These are phyloP conservation scores for Ceratocystis cacaofunesta DNA, from an alignment of 2,329 filamentous ascomycete genomes.

Conservation along the genomic window DNA sequence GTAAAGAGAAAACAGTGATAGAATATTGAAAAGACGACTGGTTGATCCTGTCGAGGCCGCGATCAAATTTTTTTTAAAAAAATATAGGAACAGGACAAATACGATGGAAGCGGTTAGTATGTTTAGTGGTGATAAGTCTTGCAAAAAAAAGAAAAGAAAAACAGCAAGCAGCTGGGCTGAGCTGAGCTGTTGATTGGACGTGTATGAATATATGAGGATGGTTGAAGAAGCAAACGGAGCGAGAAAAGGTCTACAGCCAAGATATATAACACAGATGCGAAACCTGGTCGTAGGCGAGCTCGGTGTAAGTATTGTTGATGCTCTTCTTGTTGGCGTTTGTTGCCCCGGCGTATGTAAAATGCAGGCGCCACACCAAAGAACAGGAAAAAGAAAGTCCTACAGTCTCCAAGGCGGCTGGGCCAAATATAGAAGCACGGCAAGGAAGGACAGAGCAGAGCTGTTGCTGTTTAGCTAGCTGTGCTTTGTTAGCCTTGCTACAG, in stretches of 20 bases:
- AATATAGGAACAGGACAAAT: background rate
- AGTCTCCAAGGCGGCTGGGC: background rate
- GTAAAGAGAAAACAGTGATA: background rate
- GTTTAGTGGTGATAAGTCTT: no score
- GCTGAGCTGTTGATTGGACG: background rate
- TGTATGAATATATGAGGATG: no score
- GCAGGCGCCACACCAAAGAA: background rate
- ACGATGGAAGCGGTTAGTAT: background rate
- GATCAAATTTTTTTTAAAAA: background rate
- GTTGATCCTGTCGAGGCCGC: background rate
- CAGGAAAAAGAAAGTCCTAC: background rate
- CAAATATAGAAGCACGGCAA: background rate
- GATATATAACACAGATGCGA: background rate
- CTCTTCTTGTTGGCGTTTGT: background rate
- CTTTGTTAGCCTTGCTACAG: background rate
- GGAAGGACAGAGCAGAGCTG: background rate
- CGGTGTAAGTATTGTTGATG: background rate
- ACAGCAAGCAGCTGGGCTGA: no score
- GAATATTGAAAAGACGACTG: background rate
- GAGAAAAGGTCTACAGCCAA: background rate
- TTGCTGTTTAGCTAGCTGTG: background rate
- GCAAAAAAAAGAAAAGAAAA: no score
- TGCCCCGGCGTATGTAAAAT: background rate
- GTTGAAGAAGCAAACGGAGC: background rate
- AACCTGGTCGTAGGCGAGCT: background rate